Base-by-base conservation (phyloP, 2,329 filamentous ascomycete genomes). In the Herpotrichia juniperi region DNA sequence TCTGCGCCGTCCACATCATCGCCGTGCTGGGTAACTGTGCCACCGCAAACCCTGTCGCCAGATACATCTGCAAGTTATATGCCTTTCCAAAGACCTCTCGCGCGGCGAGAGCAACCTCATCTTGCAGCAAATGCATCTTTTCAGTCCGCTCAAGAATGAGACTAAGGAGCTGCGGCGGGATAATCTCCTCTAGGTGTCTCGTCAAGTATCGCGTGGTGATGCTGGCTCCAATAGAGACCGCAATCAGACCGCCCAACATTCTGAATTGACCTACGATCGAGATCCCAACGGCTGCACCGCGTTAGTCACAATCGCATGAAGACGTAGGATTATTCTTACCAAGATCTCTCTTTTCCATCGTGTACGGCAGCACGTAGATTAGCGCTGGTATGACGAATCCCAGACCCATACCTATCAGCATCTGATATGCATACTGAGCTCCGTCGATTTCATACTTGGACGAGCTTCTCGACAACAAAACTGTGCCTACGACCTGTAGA, bases 391-490 rank as follows among this genome's bases (percentile, higher is more conserved):
- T 46, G 3, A 57, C 35, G 22, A 53, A 46, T 5, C 59, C 59
- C 8, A 56, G 30, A 3, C 59, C 59, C 3, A 37, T 19, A 4
- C 59, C 59, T 5, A 51, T 46, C 24, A 62, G 40, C 21, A 56
- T 46, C 22, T 62, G 55, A 31, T 19, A 62, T 10, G 31, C 59
- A 46, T 59, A 62, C n/a, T 55, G 57, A 17, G 44, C 21, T 12
- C 22, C 11, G 9, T 50, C 19, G 3, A 54, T 44, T 14, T 49
- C 19, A 16, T 28, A 44, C 2, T 37, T 14, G 6, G 35, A 48
- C 9, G 46, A 47, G 19, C 25, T 46, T 21, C 30, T 28, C 8
- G 53, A 42, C 2, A 62, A 39, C 6, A 54, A 25, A 1, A 30
- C 31, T 10, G 48, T 39, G 22, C 59, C 59, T 3, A 56, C 39